Evolutionary conservation across 257 asterid species (phyloP).

Genomic region (Ligustrum vulgare): DNA sequence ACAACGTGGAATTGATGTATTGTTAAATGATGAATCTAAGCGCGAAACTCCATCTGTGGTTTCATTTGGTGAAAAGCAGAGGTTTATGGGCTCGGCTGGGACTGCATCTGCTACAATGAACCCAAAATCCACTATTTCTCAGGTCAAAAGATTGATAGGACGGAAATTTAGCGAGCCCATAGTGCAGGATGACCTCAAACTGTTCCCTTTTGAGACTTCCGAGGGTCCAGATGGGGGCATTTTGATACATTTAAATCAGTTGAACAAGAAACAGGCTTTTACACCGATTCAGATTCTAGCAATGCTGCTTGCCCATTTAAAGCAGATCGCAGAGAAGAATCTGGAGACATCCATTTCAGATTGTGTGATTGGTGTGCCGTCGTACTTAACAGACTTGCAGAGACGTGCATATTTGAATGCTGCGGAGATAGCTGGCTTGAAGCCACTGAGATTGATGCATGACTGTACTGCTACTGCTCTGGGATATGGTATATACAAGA

Average conservation of each 20-base stretch:
- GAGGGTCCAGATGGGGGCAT: slow-evolving; percentile 86
- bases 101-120: slow-evolving; percentile 92
- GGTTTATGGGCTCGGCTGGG: slow-evolving; percentile 92
- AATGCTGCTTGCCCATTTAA: slow-evolving; percentile 80
- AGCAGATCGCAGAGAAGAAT: slow-evolving; percentile 74
- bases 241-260: slow-evolving; percentile 61
- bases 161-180: slow-evolving; percentile 53
- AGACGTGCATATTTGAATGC: slow-evolving; percentile 86
- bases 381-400: slow-evolving; percentile 83
- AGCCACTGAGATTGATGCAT: slow-evolving; percentile 77
- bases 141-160: slow-evolving; percentile 89
- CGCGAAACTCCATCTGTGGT: slow-evolving; percentile 87
- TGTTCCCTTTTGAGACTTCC: slow-evolving; percentile 75
- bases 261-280: slow-evolving; percentile 63
- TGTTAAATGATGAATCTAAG: slow-evolving; percentile 85
- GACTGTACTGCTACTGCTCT: slow-evolving; percentile 92
- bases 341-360: slow-evolving; percentile 55
- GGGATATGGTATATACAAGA: slow-evolving; percentile 91
- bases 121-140: slow-evolving; percentile 89
- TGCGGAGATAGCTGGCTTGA: slow-evolving; percentile 88
- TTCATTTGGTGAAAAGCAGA: slow-evolving; percentile 90
- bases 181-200: slow-evolving; percentile 72
- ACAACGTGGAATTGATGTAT: slow-evolving; percentile 83
- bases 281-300: slow-evolving; percentile 79
- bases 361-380: slow-evolving; percentile 87